Evolutionary conservation across 495 filamentous ascomycete species (phyloP), one percentile per base, ranked within the genome.

Genomic region (Hypoxylon fragiforme): DNA sequence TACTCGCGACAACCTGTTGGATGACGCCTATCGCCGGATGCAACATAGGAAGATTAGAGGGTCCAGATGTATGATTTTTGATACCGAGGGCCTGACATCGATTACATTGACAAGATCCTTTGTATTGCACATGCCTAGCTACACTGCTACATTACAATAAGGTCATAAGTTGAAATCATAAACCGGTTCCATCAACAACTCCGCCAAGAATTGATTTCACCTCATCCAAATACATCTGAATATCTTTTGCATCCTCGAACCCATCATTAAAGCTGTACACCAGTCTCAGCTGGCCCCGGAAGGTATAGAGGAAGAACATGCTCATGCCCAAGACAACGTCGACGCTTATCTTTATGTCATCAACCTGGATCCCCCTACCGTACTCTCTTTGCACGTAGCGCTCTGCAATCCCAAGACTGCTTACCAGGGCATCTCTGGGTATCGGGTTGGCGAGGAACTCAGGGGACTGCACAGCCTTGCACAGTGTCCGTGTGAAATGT

Each of bases 291-390:
- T 36, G 50, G 40, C 54, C 57, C 1, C 24, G 44, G 44, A 54
- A 60, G 13, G 50, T 60, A 45, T 50, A 60, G 9, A 46, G 30
- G 14, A 60, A 54, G 32, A 54, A 50, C 50, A 60, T 54, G 40
- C 57, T 54, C 50, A 60, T 54, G 24, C 57, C 57, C 50, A 60
- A 39, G 0, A 60, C 50, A 12, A 60, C 50, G 31, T 60, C 57
- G 7, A 60, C 40, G 20, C 57, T 50, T 2, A 60, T 43, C 24
- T 44, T 40, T 18, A 60, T 8, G 28, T 60, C 57, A 32, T 28
- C 35, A 22, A 60, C 57, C 40, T 60, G 50, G 34, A 60, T 43
- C 26, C 49, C 56, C 34, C 34, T 54, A 7, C 57, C 57, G 35
- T 60, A 60, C 21, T 60, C 57, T 3, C 45, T 50, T 8, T 50